Evolutionary conservation across 345 rosid species (phyloP), one percentile per base, ranked within the genome.

Genomic region (Melaleuca quinquenervia): DNA sequence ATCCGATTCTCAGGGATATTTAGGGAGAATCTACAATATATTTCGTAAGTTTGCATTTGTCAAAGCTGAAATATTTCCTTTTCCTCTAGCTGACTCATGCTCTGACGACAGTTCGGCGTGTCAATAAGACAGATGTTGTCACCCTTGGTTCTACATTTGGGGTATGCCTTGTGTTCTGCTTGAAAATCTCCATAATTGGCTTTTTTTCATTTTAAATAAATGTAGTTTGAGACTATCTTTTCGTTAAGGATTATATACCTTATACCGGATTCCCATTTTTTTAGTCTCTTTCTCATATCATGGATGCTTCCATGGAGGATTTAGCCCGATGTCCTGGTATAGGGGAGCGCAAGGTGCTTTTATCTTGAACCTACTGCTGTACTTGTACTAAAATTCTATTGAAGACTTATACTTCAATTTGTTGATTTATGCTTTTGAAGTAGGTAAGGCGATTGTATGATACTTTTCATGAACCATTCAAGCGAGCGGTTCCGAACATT

Each of bases 261-360:
- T 18, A 8, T 18, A 36, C 6, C 1, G 80, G 6, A 70, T 70
- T 70, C 26, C 26, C 48, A 9, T 14, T 84, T 62, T 50, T 91
- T 82, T 92, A 94, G 99, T 96, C 98, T 84, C 95, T 94, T 87
- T 91, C 96, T 41, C 92, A 93, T 93, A 89, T 96, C 76, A 94
- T 97, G 87, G 99, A 97, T 89, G 98, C 98, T 85, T 96, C 97
- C 6, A 94, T 94, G 99, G 98, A 96, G 89, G 98, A 96, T 90
- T 89, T 96, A 87, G 95, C 99, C 86, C 92, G 95, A 53, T 96
- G 98, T 89, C 99, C 99, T 16, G 99, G 98, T 87, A 95, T 96
- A 50, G 98, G 98, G 44, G 98, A 96, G 88, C 93, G 98, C 82
- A 97, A 97, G 98, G 99, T 96, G 84, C 24, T 76, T 27, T 50